phyloP scores from a whole-genome alignment of 2,329 filamentous ascomycete genomes.

The Stagonosporopsis cucurbitacearum region DNA sequence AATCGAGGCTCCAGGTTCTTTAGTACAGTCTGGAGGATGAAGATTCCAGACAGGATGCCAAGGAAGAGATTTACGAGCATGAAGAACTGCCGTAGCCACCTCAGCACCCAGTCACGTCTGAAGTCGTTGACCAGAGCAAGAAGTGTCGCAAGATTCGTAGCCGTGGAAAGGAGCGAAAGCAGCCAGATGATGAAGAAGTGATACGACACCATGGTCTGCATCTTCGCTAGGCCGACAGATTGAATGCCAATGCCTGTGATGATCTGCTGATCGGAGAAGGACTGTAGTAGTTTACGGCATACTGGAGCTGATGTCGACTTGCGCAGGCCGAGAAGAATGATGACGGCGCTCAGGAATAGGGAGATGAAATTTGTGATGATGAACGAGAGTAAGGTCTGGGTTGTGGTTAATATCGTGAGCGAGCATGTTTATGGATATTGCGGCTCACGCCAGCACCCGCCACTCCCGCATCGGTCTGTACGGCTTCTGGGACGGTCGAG shows the following conservation, averaged over 20 bases:
- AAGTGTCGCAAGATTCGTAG: slow-evolving; percentile 69
- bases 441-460: slow-evolving; percentile 62
- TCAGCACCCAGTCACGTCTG: slow-evolving; percentile 69
- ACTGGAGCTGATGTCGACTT: slow-evolving; percentile 58
- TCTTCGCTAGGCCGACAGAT: slow-evolving; percentile 66
- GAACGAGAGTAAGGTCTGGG: slow-evolving; percentile 66
- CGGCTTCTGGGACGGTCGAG: slow-evolving; percentile 52
- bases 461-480: slow-evolving; percentile 63
- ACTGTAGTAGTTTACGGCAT: slow-evolving; percentile 68
- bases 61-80: slow-evolving; percentile 71
- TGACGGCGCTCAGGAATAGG: slow-evolving; percentile 61
- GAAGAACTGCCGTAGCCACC: slow-evolving; percentile 69
- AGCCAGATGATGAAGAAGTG: slow-evolving; percentile 77
- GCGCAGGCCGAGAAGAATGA: slow-evolving; percentile 62
- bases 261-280: slow-evolving; percentile 73
- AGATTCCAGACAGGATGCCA: slow-evolving; percentile 62
- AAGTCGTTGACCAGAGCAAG: slow-evolving; percentile 71
- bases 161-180: slow-evolving; percentile 67
- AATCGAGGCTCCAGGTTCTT: slow-evolving; percentile 61
- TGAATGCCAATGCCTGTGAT: slow-evolving; percentile 74
- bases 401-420: not conserved
- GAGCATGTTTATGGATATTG: not conserved
- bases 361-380: slow-evolving; percentile 68
- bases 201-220: slow-evolving; percentile 66
- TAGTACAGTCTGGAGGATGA: slow-evolving; percentile 63